These are phyloP conservation scores for Hygrophorus pudorinus DNA, from an alignment of 768 basidiomycete species.

Conservation along the genomic window DNA sequence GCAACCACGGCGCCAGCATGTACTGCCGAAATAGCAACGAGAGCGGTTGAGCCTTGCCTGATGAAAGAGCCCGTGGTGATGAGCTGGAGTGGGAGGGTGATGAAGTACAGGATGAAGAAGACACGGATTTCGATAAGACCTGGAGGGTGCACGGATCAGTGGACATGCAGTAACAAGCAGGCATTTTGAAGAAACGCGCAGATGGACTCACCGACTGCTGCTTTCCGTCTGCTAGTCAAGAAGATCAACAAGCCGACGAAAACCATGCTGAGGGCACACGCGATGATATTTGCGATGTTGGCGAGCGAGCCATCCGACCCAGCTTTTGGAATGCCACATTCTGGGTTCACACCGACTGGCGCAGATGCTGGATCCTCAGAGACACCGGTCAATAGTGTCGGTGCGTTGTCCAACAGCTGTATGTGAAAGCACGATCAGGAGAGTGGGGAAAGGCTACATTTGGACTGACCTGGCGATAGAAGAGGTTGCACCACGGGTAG, in stretches of 20 bases:
- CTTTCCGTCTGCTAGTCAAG: conserved; percentile 55
- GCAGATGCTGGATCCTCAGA: conserved; percentile 41
- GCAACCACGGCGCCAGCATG: conserved; percentile 72
- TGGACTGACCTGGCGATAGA: no score
- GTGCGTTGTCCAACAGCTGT: conserved; percentile 21
- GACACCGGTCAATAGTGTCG: conserved; percentile 25
- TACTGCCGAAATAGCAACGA: conserved; percentile 64
- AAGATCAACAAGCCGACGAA: conserved; percentile 48
- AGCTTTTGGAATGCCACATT: conserved; percentile 65
- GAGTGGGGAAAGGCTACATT: conserved; percentile 13
- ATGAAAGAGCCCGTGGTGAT: conserved; percentile 73
- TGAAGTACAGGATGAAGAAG: conserved; percentile 55
- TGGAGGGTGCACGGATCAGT: conserved; percentile 15
- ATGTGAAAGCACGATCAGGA: conserved; percentile 7
- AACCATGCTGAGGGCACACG: conserved; percentile 65
- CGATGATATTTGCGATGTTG: conserved; percentile 81
- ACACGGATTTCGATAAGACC: conserved; percentile 63
- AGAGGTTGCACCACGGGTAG: conserved; percentile 91
- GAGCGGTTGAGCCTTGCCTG: conserved; percentile 60
- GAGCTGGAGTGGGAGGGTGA: conserved; percentile 72
- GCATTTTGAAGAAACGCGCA: background rate
- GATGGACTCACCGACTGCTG: conserved; percentile 82
- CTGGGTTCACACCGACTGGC: conserved; percentile 75
- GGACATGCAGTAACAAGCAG: background rate
- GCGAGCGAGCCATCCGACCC: conserved; percentile 53